Conservation (phyloP, 2,329 filamentous ascomycete species). For the Periconia sp. region DNA sequence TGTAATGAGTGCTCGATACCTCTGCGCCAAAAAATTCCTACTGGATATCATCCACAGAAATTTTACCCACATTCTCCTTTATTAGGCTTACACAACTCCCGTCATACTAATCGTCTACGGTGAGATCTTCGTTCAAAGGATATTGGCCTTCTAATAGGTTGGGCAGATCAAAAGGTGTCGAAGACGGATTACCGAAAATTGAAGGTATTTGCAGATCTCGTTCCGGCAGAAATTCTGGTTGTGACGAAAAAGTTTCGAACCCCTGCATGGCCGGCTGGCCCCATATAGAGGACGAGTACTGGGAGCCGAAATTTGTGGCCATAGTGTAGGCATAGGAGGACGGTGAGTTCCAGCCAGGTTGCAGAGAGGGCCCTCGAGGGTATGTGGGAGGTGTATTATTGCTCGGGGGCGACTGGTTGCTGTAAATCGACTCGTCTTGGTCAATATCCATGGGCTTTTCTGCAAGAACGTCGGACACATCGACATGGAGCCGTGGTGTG, state of each 20-base stretch:
- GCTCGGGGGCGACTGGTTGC: background rate
- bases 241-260: background rate
- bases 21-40: too few relatives aligned
- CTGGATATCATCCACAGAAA: too few relatives aligned
- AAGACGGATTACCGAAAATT: conserved; percentile 17
- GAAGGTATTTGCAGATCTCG: conserved; percentile 7
- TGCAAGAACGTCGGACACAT: conserved; percentile 6
- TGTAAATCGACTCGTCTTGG: background rate
- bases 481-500: background rate
- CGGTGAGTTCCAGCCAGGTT: too few relatives aligned
- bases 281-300: background rate
- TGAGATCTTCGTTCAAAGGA: too few relatives aligned
- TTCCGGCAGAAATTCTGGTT: background rate
- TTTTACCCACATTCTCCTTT: too few relatives aligned
- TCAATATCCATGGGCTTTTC: conserved; percentile 5
- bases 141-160: background rate
- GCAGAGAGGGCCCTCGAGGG: too few relatives aligned
- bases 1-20: too few relatives aligned
- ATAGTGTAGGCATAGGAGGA: too few relatives aligned
- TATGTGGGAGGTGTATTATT: background rate
- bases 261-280: background rate
- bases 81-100: too few relatives aligned
- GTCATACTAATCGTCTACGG: too few relatives aligned
- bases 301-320: background rate
- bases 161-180: conserved; percentile 14